Base-by-base conservation (phyloP, 106 monocot genomes). In the Acorus calamus region DNA sequence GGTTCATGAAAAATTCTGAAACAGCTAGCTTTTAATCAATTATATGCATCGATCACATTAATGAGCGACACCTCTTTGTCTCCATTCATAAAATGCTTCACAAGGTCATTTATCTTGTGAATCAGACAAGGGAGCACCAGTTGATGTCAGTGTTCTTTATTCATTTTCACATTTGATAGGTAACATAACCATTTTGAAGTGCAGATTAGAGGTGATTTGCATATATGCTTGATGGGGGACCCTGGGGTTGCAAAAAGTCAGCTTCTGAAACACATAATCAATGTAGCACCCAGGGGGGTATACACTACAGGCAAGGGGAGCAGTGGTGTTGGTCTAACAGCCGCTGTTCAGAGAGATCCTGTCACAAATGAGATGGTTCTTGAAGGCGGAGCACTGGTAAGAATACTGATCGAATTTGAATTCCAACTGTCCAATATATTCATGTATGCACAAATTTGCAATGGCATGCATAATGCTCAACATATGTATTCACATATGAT, bases 181-280 rank as follows among this genome's bases (percentile, higher is more conserved):
- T 28, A 28, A 28, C 28, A 28, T 28, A 28, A 28, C 28, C 28
- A 28, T 28, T 28, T 28, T 28, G 28, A 28, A 52, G 12, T 91
- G 59, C 91, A 96, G 91, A 91, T 96, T 47, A 91, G 96, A 79
- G 96, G 96, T 10, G 98, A 98, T 63, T 57, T 98, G 57, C 91
- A 98, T 75, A 77, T 98, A 56, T 98, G 98, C 76, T 64, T 98
- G 57, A 91, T 98, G 91, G 98, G 98, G 12, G 98, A 98, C 77
- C 98, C 98, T 63, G 91, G 92, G 28, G 92, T 92, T 74, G 98
- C 98, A 62, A 98, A 98, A 76, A 92, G 92, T 83, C 98, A 98
- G 68, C 79, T 98, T 42, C 82, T 98, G 4, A 91, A 98, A 57
- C 92, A 98, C 59, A 92, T 98, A 49, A 81, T 92, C 53, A 98